These are phyloP conservation scores for Inga oerstediana DNA, from an alignment of 306 rosid species.

Conservation along the genomic window DNA sequence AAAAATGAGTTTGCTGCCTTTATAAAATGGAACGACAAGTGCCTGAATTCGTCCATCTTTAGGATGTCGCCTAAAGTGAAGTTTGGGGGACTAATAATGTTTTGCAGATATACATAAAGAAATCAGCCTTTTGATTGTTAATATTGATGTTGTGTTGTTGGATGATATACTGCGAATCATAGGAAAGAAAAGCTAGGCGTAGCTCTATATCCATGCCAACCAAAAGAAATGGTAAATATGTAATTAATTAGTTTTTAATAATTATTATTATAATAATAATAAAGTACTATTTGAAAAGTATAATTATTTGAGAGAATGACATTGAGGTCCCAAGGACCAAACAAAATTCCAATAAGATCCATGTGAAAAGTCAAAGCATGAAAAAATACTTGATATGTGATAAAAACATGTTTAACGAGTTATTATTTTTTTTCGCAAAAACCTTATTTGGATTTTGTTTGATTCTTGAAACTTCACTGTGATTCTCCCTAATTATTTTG, in stretches of 20 bases:
- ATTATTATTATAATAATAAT: not conserved
- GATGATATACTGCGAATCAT: not conserved
- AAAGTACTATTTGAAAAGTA: not conserved
- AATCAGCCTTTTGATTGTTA: not conserved
- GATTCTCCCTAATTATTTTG: not conserved
- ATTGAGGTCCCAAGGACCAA: too few relatives aligned
- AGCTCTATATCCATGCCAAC: not conserved
- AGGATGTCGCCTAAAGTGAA: not conserved
- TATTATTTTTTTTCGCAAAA: too few relatives aligned
- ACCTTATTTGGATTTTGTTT: too few relatives aligned
- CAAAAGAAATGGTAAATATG: not conserved
- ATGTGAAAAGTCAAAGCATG: too few relatives aligned
- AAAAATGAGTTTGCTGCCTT: not conserved
- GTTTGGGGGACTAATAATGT: not conserved
- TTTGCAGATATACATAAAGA: not conserved
- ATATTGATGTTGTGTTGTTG: not conserved
- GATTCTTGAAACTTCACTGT: too few relatives aligned
- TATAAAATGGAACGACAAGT: not conserved
- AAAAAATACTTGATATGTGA: too few relatives aligned
- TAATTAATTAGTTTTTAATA: not conserved
- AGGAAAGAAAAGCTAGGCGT: not conserved
- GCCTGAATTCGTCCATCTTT: not conserved
- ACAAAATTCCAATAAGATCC: too few relatives aligned
- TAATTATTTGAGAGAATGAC: not conserved
- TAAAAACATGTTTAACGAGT: too few relatives aligned